Conservation (phyloP, 1,284 basidiomycete genomes). For the Cryptococcus hybrid region DNA sequence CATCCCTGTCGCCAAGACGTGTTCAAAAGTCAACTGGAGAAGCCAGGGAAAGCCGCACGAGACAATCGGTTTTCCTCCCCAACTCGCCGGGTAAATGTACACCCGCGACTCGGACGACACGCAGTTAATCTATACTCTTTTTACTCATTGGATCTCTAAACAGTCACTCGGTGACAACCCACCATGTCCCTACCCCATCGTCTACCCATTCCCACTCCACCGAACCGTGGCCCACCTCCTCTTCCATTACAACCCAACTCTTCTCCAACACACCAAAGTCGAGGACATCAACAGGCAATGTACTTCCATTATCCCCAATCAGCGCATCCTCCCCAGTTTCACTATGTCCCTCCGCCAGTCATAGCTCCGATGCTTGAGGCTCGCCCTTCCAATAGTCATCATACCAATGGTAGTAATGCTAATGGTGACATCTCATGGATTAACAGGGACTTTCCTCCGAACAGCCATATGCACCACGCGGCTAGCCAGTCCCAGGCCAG, state of each 20-base stretch:
- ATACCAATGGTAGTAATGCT: neutral
- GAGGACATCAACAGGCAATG: neutral
- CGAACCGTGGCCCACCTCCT: neutral
- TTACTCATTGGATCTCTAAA: too few relatives aligned
- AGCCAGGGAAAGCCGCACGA: too few relatives aligned
- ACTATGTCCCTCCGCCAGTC: neutral
- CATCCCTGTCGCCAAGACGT: too few relatives aligned
- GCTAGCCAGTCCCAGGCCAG: neutral
- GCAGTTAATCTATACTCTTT: too few relatives aligned
- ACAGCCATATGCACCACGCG: neutral
- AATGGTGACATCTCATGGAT: neutral
- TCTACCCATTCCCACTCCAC: neutral
- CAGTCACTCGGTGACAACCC: neutral
- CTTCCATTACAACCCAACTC: neutral
- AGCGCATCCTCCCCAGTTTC: neutral
- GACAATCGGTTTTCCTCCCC: too few relatives aligned
- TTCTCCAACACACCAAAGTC: neutral
- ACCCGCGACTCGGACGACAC: too few relatives aligned
- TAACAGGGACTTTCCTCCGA: neutral
- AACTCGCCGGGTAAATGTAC: too few relatives aligned
- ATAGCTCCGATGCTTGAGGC: too few relatives aligned
- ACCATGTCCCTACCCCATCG: neutral
- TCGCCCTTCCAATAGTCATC: too few relatives aligned
- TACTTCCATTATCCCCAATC: neutral
- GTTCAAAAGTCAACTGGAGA: too few relatives aligned